Percentiles rank a stretch among this genome's conserved stretches.
phyloP scores from a whole-genome alignment of 306 rosid species.

The Vachellia collinsii region DNA sequence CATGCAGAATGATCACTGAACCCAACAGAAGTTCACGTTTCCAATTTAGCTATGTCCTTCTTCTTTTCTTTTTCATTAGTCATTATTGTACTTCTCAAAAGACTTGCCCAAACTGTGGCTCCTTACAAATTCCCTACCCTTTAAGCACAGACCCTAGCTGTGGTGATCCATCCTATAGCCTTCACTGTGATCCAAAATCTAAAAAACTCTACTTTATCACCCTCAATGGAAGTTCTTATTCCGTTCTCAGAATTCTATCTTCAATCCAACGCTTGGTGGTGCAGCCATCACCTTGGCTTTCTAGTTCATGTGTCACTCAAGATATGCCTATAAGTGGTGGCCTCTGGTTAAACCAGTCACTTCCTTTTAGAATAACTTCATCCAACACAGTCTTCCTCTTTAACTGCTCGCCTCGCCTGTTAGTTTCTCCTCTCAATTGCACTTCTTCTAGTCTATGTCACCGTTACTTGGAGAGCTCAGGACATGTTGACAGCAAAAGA shows the following conservation, averaged over 20 bases:
- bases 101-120: conserved; percentile 83
- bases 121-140: conserved; percentile 76
- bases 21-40: conserved; percentile 40
- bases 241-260: conserved; percentile 53
- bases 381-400: conserved; percentile 82
- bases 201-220: conserved; percentile 59
- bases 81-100: conserved; percentile 54
- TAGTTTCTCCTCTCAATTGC: conserved; percentile 92
- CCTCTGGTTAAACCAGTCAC: conserved; percentile 84
- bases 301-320: conserved; percentile 65
- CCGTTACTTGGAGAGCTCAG: conserved; percentile 69
- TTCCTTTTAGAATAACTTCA: conserved; percentile 82
- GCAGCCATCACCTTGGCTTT: conserved; percentile 80
- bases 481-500: conserved; percentile 50
- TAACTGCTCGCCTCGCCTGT: conserved; percentile 85
- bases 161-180: conserved; percentile 67
- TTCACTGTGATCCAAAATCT: conserved; percentile 67
- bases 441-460: conserved; percentile 86
- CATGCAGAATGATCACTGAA: conserved; percentile 51
- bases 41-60: conserved; percentile 41
- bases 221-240: conserved; percentile 76
- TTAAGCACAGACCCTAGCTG: conserved; percentile 72
- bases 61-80: conserved; percentile 45
- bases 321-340: conserved; percentile 83
- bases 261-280: conserved; percentile 65